phyloP scores from a whole-genome alignment of 2,329 filamentous ascomycete genomes.

The Cryphonectria carpinicola region DNA sequence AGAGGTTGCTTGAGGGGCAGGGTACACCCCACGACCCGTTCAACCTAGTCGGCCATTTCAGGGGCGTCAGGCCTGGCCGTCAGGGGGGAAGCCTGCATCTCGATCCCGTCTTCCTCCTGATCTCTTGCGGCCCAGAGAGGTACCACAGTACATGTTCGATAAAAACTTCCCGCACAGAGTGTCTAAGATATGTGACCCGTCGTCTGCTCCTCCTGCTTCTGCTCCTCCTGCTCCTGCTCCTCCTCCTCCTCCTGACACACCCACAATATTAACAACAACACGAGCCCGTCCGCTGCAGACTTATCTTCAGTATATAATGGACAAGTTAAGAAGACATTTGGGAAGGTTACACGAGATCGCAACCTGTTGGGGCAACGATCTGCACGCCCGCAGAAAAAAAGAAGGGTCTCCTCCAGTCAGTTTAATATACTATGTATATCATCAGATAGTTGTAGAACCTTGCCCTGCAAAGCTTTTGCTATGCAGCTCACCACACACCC shows the following conservation, averaged over 20 bases:
- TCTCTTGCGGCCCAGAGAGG: neutral
- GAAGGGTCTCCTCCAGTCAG: neutral
- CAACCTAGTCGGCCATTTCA: slow-evolving; percentile 8
- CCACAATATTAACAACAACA: neutral
- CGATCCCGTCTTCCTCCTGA: slow-evolving; percentile 4
- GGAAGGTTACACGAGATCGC: neutral
- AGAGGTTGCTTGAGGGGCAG: neutral
- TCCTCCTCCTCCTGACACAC: neutral
- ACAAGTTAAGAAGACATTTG: neutral
- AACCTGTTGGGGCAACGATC: neutral
- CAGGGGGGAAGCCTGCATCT: slow-evolving; percentile 6
- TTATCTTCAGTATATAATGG: neutral
- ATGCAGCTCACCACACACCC: neutral
- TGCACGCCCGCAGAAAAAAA: neutral
- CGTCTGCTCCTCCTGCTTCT: neutral
- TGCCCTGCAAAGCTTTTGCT: neutral
- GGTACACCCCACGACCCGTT: slow-evolving; percentile 1
- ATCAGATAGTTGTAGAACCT: neutral
- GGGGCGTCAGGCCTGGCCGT: neutral
- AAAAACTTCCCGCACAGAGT: neutral
- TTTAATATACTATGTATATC: neutral
- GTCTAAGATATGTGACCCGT: neutral
- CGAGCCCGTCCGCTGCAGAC: neutral
- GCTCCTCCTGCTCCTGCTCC: neutral
- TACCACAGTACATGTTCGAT: neutral